Evolutionary conservation across 1,284 basidiomycete genomes (phyloP).

Genomic region (Fomes fomentarius): DNA sequence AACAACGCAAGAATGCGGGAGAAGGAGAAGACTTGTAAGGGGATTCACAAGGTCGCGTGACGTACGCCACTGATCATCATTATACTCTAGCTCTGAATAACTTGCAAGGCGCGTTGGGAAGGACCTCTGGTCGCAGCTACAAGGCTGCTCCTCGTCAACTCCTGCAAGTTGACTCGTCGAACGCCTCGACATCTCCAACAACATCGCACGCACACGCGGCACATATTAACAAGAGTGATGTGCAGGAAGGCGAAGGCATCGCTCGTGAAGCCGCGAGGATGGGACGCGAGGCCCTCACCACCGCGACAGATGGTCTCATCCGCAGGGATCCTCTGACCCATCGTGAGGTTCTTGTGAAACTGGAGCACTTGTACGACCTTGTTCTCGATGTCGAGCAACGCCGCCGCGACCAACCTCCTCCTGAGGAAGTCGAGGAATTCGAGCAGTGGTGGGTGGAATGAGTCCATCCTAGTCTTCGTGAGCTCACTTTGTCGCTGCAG

Average conservation of each 20-base stretch:
- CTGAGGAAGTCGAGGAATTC: slow-evolving; percentile 59
- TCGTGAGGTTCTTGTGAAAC: slow-evolving; percentile 76
- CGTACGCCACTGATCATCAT: background rate
- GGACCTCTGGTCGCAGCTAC: slow-evolving; percentile 89
- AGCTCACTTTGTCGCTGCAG: background rate
- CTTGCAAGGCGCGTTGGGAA: slow-evolving; percentile 95
- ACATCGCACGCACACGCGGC: slow-evolving; percentile 54
- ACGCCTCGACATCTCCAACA: slow-evolving; percentile 51
- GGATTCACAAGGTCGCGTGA: background rate
- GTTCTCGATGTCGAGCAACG: slow-evolving; percentile 88
- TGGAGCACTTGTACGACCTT: slow-evolving; percentile 89
- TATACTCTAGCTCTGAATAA: slow-evolving; percentile 61
- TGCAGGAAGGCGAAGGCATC: slow-evolving; percentile 50
- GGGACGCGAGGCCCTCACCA: slow-evolving; percentile 67
- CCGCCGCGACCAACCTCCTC: slow-evolving; percentile 74
- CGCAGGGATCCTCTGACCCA: slow-evolving; percentile 75
- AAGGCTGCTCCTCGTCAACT: slow-evolving; percentile 96
- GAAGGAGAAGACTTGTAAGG: slow-evolving; percentile 78
- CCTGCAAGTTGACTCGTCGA: slow-evolving; percentile 76
- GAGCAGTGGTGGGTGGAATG: slow-evolving; percentile 50
- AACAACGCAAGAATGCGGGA: slow-evolving; percentile 88
- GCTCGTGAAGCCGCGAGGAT: slow-evolving; percentile 74
- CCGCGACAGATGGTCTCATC: slow-evolving; percentile 55
- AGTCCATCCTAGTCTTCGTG: background rate
- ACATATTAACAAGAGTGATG: slow-evolving; percentile 61